Evolutionary conservation across 176 grass and related monocot species (phyloP), one percentile per base, ranked within the genome.

Genomic region (Oropetium thomaeum): DNA sequence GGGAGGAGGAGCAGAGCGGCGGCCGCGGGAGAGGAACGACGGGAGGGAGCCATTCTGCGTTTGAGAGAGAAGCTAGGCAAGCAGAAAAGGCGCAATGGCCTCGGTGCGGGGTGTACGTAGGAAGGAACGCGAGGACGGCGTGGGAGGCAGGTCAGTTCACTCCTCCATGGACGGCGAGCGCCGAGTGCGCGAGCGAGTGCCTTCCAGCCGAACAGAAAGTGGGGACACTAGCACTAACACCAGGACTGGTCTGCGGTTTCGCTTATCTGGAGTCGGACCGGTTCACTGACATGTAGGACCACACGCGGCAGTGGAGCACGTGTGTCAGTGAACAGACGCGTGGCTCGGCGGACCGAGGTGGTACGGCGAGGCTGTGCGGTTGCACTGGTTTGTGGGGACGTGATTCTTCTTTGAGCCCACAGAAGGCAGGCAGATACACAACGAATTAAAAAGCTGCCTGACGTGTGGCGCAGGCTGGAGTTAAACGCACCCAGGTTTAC

Each of bases 231-330:
- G 37, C 70, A 52, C 68, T 65, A 55, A 5, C 40, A 19, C 20
- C 0, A 30, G 40, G 55, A 47, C 51, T 16, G 43, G 55, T 59
- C 3, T 7, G 13, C 1, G 0, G 14, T n/a, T n/a, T n/a, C 22
- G 12, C 8, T 43, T 1, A 10, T 1, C 14, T 17, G 15, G 38
- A 9, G 8, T 13, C 5, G 8, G 4, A 1, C 38, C 2, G 20
- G 2, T 0, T 10, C 26, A 0, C 22, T 76, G 78, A 26, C 65
- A n/a, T 0, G 47, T 38, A 17, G 84, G 71, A 7, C 51, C 22
- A 0, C 0, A 0, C 0, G 0, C 0, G 0, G 0, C 22, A 4
- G 29, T n/a, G 13, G 80, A 52, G 0, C 9, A 0, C 1, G 2
- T 29, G 7, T 68, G 71, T 45, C 62, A 58, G 71, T 15, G 25